Base-by-base conservation (phyloP, 1,284 basidiomycete genomes). In the Rhizopogon hawkerae region DNA sequence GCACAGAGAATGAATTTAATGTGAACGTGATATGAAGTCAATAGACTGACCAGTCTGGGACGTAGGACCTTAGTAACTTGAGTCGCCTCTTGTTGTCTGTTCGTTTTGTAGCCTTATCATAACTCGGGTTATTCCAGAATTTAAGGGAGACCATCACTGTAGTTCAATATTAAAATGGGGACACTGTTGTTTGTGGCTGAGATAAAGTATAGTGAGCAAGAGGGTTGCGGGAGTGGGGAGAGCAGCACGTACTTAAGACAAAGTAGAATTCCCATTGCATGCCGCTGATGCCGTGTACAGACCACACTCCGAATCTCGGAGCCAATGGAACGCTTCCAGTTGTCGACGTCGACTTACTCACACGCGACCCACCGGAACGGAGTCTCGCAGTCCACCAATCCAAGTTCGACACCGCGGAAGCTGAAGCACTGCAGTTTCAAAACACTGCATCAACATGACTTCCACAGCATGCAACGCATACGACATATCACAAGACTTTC, bases 21-120 rank as follows among this genome's bases (percentile, higher is more conserved):
- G 52, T 31, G 13, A 33, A 13, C 29, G 39, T 37, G 29, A 38
- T 33, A 38, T 31, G 18, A 49, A 35, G 46, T 8, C n/a, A 11
- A 43, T 31, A 8, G 7, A 31, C 76, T 55, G 53, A 86, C 86
- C 86, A 89, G 60, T 89, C 87, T 0, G 82, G 82, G 21, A 75
- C 72, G 67, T 89, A 89, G 13, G 80, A 83, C 42, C 70, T 58
- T 21, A 85, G 54, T 3, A 86, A 65, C 50, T 71, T 67, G 42
- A 69, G 60, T 11, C 70, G 69, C 50, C 72, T 64, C 65, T 62
- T 53, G 67, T 60, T 51, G 58, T 62, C 49, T 41, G 53, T 51
- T 52, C 36, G 55, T 52, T 54, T 55, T 35, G 51, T 53, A 29
- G 53, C 35, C 56, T 34, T 44, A 45, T 41, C 44, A 50, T 51